Base-by-base conservation (phyloP, 2,329 filamentous ascomycete genomes). In the Xylariales sp. region DNA sequence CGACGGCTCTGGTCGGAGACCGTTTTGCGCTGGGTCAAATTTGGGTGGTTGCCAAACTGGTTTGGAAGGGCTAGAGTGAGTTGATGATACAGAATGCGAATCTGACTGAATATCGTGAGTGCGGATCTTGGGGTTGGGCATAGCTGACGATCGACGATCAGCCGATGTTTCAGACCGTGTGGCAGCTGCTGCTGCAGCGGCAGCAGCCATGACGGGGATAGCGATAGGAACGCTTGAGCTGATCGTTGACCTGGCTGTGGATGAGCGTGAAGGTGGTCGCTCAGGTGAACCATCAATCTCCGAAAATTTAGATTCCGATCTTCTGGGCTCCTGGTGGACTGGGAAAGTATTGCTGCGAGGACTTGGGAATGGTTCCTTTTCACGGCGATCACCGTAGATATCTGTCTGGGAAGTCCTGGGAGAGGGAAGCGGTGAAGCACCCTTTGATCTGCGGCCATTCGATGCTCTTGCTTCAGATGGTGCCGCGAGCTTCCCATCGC, bases 41-140 rank as follows among this genome's bases (percentile, higher is more conserved):
- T 60, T 52, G 5, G 61, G 55, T 3, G 70, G 67, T 25, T 72
- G 66, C 69, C 73, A 77, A 17, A 60, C 49, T 17, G 59, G 56
- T 14, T 53, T 48, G 6, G 53, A 42, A 15, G 56, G 48, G 34
- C 37, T 46, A 1, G 48, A 40, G 6, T 50, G 43, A 23, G 46
- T 46, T 15, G 51, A 44, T 20, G 47, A 33, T 10, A 43, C 46
- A 14, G 47, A 47, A 24, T 48, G 52, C 17, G 49, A 30, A 7
- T 50, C 48, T 28, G 40, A 21, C 5, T 38, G 19, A 15, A 21
- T 12, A 16, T 33, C 35, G 25, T 19, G 21, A 10, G 30, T 40
- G 16, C 43, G 14, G 21, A 38, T 21, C 35, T 40, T 50, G n/a
- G 48, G 40, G 1, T 44, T 40, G 30, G 48, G 43, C 3, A 45